Percentiles rank a stretch among this genome's conserved stretches.
Evolutionary conservation across 257 asterid genomes (phyloP).

Genomic region (Solanum bulbocastanum): DNA sequence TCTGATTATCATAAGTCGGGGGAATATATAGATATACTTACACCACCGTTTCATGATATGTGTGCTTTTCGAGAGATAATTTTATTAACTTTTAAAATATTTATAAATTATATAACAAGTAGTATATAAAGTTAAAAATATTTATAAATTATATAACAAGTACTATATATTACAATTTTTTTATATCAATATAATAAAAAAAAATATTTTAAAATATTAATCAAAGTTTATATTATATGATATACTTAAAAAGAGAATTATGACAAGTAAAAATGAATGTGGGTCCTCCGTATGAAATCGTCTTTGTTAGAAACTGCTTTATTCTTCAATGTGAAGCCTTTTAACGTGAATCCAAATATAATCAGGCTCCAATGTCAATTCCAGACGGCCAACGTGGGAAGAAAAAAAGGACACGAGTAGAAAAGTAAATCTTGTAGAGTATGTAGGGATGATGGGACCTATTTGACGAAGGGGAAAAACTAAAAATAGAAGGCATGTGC

Average conservation of each 20-base stretch:
- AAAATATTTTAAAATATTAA: too few relatives aligned
- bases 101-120: background rate
- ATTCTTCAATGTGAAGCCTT: accelerated
- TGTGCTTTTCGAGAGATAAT: too few relatives aligned
- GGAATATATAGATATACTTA: background rate
- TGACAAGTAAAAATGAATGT: background rate
- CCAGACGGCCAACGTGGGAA: accelerated
- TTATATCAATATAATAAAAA: too few relatives aligned
- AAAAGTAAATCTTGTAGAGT: background rate
- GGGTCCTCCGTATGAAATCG: accelerated
- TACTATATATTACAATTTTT: too few relatives aligned
- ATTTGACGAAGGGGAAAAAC: background rate
- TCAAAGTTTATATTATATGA: too few relatives aligned
- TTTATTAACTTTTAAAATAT: too few relatives aligned
- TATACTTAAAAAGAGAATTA: background rate
- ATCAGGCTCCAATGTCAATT: accelerated
- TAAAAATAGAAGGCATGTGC: background rate
- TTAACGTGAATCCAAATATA: accelerated
- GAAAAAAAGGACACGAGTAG: background rate
- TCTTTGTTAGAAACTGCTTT: background rate
- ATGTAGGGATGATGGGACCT: background rate
- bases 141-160: background rate
- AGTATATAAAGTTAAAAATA: too few relatives aligned
- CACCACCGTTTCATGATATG: too few relatives aligned
- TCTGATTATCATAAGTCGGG: background rate